Base-by-base conservation (phyloP, 371 early-diverging fungal species). In the Mortierella sp. region DNA sequence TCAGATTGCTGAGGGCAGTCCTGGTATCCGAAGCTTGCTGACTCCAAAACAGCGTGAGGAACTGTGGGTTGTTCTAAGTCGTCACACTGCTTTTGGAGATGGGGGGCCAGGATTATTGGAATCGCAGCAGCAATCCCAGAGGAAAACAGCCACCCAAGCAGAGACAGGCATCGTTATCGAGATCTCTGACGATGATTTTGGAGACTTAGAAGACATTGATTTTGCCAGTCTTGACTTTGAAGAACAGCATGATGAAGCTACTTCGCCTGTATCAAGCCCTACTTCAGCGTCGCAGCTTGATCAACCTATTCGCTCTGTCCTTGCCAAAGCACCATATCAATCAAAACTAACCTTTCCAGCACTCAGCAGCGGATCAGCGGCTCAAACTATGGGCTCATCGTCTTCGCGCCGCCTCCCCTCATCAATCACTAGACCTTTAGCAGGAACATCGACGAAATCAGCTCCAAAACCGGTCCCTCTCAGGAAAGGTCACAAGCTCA, bases 181-280 rank as follows among this genome's bases (percentile, higher is more conserved):
- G 62, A 76, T 76, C 15, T 81, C 81, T 12, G 83, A 82, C 21
- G 83, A 84, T 19, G 84, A 80, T 23, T 82, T 82, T n/a, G 80
- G 51, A 1, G 71, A 81, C 51, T 75, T 87, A 63, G 85, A 84
- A 44, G 82, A 80, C 28, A 74, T 82, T 69, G 83, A 85, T 53
- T 74, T 72, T 29, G 23, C 58, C 1, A 66, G 66, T 1, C 7
- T 69, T 28, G 79, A 77, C 45, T 65, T 66, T 63, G 72, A 81
- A 62, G 84, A 84, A 23, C 84, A 84, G 56, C 18, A 61, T 11
- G 48, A 18, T 28, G 28, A 62, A 30, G 19, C 15, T 11, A 15
- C 55, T 37, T 25, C 23, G 19, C 45, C 60, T 15, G 25, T 21
- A 25, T 9, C 30, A 19, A 28, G 28, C 6, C 23, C 60, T 2